Conservation (phyloP, 257 asterid genomes). For the Solanum lycopersicoides region DNA sequence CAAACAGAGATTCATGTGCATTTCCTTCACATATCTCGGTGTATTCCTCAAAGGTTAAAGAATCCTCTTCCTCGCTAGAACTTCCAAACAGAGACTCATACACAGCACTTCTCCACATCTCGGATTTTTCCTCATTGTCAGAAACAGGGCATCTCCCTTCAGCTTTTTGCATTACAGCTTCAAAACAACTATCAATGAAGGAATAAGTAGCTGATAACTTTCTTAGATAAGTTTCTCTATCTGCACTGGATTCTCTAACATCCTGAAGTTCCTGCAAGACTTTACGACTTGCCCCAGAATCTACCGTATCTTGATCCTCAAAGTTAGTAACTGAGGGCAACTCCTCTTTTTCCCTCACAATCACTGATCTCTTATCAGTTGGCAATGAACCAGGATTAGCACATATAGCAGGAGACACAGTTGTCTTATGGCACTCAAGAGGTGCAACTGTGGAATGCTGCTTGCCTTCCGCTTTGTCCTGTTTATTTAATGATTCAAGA, state of each 20-base stretch:
- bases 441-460: conserved; percentile 17
- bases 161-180: not conserved
- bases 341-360: conserved; percentile 12
- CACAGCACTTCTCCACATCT: not conserved
- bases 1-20: too few species aligned
- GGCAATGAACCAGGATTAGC: conserved; percentile 17
- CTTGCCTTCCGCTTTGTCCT: conserved; percentile 24
- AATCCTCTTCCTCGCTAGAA: conserved; percentile 11
- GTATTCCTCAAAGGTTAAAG: not conserved
- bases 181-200: not conserved
- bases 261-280: conserved; percentile 19
- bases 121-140: conserved; percentile 13
- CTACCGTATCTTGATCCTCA: conserved; percentile 14
- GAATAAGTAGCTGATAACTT: not conserved
- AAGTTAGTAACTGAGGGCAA: not conserved
- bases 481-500: conserved; percentile 28
- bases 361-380: conserved; percentile 13
- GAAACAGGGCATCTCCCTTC: conserved; percentile 5
- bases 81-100: not conserved
- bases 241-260: conserved; percentile 2
- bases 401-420: conserved; percentile 10
- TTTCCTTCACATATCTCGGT: too few species aligned
- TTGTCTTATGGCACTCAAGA: conserved; percentile 16
- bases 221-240: not conserved
- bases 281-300: conserved; percentile 13